phyloP scores from a whole-genome alignment of 2,329 filamentous ascomycete species.

The Fusarium sp. region DNA sequence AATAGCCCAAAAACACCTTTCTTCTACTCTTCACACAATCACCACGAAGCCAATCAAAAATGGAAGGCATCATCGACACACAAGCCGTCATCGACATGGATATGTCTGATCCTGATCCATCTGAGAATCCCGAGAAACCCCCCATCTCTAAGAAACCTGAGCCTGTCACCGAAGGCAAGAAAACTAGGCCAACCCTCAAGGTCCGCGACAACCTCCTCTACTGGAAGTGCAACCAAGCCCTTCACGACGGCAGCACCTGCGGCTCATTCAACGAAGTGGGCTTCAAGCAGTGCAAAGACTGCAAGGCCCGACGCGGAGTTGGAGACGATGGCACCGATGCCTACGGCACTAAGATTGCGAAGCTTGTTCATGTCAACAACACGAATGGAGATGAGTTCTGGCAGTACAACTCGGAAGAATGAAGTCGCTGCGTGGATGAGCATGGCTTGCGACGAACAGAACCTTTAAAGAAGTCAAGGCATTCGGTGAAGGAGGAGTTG shows the following conservation, averaged over 20 bases:
- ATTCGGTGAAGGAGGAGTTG: background rate
- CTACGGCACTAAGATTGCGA: slow-evolving; percentile 30
- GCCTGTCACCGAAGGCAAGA: slow-evolving; percentile 15
- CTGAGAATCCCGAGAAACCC: background rate
- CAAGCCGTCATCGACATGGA: slow-evolving; percentile 19
- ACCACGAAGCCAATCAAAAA: background rate
- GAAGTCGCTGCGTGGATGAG: background rate
- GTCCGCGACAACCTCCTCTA: slow-evolving; percentile 28
- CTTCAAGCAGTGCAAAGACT: slow-evolving; percentile 29
- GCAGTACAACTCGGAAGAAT: slow-evolving; percentile 16
- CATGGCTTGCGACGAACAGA: background rate
- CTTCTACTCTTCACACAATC: background rate
- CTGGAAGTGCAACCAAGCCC: slow-evolving; percentile 34
- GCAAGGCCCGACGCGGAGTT: slow-evolving; percentile 29
- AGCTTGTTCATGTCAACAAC: slow-evolving; percentile 22
- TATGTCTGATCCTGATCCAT: slow-evolving; percentile 5
- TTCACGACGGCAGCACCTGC: slow-evolving; percentile 24
- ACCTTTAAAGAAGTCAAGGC: background rate
- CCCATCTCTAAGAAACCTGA: background rate
- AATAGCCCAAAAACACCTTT: background rate
- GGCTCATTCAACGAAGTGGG: slow-evolving; percentile 24
- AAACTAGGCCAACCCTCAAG: slow-evolving; percentile 18
- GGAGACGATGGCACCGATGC: slow-evolving; percentile 33
- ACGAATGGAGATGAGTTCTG: slow-evolving; percentile 29
- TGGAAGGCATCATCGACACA: slow-evolving; percentile 21